Evolutionary conservation across 73 alveolate species (phyloP).

Genomic region (Diophrys sp.): DNA sequence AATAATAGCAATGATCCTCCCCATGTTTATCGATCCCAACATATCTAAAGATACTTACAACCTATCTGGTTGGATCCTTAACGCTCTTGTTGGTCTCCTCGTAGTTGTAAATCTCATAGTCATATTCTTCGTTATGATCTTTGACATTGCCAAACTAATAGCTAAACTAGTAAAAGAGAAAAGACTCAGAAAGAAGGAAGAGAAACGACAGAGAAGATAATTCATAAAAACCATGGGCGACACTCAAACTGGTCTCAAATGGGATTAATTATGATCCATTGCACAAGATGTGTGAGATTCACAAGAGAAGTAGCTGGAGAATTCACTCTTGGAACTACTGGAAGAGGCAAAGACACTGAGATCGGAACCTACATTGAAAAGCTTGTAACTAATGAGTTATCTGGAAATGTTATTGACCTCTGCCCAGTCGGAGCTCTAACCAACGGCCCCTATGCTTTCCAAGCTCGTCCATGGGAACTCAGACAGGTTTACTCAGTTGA

Average conservation of each 20-base stretch:
- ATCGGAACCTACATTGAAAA: slow-evolving; percentile 82
- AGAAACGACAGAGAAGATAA: slow-evolving; percentile 17
- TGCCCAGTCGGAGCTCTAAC: slow-evolving; percentile 92
- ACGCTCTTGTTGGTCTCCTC: neutral
- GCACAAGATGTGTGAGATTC: slow-evolving; percentile 86
- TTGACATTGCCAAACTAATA: neutral
- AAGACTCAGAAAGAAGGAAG: no score
- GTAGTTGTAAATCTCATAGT: neutral
- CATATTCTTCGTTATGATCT: neutral
- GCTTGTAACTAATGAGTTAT: slow-evolving; percentile 77
- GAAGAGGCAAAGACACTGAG: slow-evolving; percentile 84
- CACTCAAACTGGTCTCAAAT: no score
- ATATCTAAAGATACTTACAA: neutral
- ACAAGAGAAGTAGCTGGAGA: slow-evolving; percentile 79
- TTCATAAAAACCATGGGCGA: slow-evolving; percentile 72
- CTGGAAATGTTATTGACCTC: slow-evolving; percentile 82
- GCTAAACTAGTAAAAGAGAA: neutral
- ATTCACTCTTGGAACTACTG: slow-evolving; percentile 70
- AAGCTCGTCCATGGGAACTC: slow-evolving; percentile 89
- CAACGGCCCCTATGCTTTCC: slow-evolving; percentile 79
- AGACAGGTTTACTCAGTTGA: slow-evolving; percentile 71
- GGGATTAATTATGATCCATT: no score
- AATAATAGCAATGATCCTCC: neutral
- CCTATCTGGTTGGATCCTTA: neutral
- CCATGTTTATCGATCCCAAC: neutral